Evolutionary conservation across 2,329 filamentous ascomycete genomes (phyloP), one percentile per base, ranked within the genome.

Genomic region (Hypoxylon sp.): DNA sequence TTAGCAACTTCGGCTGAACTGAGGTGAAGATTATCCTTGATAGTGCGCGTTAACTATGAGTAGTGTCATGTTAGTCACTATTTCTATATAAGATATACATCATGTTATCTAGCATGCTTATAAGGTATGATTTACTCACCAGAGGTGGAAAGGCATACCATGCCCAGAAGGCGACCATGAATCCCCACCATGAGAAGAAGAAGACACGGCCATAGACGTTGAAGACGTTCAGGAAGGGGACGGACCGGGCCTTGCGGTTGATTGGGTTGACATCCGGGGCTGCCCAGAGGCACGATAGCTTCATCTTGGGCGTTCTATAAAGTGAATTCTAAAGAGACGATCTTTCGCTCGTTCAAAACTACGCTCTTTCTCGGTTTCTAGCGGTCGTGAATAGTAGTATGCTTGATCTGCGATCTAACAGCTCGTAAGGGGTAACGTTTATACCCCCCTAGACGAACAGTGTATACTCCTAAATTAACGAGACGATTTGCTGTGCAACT

Each of bases 131-230:
- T 32, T 39, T 39, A 79, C 86, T 81, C 85, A 93, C 90, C 77
- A 96, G 83, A 73, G 94, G 94, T 71, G 94, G 93, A 80, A 97
- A 97, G 1, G 94, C 92, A 83, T 97, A 97, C 92, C 92, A 97
- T 10, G 93, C 94, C 86, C 93, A 93, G 81, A 97, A 97, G 6
- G 89, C 90, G 64, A 92, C 87, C 83, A 93, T 78, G 44, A 78
- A 78, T 1, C 75, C 76, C 64, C 75, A 79, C 77, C 90, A 92
- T 0, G 76, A 75, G 82, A 97, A 97, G 84, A 94, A 93, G 80
- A 97, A 97, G 0, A 96, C 93, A 6, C 93, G 87, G 39, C 93
- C 94, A 83, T 97, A 94, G 73, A 89, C 83, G 78, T 97, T 87
- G 74, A 94, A 77, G 0, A 91, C 88, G 78, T 97, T 97, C 68